Conservation (phyloP, 495 filamentous ascomycete species). For the Neurospora intermedia region DNA sequence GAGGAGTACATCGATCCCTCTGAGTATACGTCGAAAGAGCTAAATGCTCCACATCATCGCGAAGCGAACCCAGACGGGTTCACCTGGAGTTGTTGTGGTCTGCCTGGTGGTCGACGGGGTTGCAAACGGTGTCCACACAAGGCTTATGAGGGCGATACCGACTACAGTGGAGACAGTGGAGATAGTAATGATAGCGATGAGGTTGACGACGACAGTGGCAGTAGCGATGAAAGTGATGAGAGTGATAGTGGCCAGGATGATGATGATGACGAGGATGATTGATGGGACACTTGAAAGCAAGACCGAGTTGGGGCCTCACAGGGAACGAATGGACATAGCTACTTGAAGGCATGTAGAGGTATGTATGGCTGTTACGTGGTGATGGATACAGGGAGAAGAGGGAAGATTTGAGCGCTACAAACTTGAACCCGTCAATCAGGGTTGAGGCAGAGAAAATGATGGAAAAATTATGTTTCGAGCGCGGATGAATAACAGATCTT, state of each 20-base stretch:
- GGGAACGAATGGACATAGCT: no score
- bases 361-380: no score
- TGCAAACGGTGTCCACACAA: not conserved
- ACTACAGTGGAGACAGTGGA: not conserved
- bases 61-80: not conserved
- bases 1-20: rapidly evolving
- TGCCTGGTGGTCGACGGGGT: not conserved
- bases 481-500: no score
- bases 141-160: not conserved
- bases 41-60: not conserved
- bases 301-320: not conserved
- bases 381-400: no score
- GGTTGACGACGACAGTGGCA: not conserved
- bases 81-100: not conserved
- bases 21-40: not conserved
- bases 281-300: not conserved
- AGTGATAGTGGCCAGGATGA: not conserved
- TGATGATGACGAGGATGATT: not conserved
- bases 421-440: no score
- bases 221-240: not conserved
- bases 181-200: not conserved
- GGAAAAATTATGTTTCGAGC: no score
- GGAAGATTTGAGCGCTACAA: no score
- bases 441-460: no score
- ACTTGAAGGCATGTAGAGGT: no score